Percentiles rank a stretch among this genome's conserved stretches.
phyloP scores from a whole-genome alignment of 2,329 filamentous ascomycete species.

The Beauveria sp. region DNA sequence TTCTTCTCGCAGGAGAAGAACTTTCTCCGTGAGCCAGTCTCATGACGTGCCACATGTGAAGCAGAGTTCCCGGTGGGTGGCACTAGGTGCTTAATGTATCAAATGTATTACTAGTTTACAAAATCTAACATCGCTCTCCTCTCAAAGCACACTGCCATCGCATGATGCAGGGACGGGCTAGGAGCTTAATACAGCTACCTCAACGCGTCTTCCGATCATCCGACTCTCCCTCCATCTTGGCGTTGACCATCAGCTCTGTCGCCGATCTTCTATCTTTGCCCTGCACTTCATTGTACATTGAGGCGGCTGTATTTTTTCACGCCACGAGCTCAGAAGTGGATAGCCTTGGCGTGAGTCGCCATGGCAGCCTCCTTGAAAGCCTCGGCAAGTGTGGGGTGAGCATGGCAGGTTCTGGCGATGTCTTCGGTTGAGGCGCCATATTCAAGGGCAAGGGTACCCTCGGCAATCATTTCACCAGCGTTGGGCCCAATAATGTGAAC shows the following conservation, averaged over 20 bases:
- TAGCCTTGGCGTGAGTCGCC: slow-evolving; percentile 90
- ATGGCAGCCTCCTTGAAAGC: slow-evolving; percentile 99
- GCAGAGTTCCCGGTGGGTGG: too few relatives aligned
- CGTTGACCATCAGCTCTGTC: neutral
- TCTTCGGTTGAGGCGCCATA: slow-evolving; percentile 95
- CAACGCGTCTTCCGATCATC: neutral
- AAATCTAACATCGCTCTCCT: slow-evolving; percentile 8
- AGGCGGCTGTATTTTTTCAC: neutral
- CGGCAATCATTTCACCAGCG: slow-evolving; percentile 98
- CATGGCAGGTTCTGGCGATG: slow-evolving; percentile 89
- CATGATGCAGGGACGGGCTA: neutral
- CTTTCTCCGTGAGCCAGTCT: too few relatives aligned
- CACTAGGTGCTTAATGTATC: neutral
- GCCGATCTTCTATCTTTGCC: neutral
- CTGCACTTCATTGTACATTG: neutral
- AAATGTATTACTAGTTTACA: slow-evolving; percentile 15
- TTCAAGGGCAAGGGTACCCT: slow-evolving; percentile 89
- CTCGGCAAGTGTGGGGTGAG: slow-evolving; percentile 91
- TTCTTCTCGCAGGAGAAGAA: too few relatives aligned
- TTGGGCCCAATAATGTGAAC: slow-evolving; percentile 95
- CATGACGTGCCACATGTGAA: neutral
- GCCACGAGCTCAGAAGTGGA: slow-evolving; percentile 66
- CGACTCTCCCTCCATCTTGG: neutral
- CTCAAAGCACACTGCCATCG: neutral
- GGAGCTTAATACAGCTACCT: neutral